A percentile compares a stretch with the other conserved stretches of the same genome.
Evolutionary conservation across 2,329 filamentous ascomycete species (phyloP).

Genomic region (Cryphonectria radicalis): DNA sequence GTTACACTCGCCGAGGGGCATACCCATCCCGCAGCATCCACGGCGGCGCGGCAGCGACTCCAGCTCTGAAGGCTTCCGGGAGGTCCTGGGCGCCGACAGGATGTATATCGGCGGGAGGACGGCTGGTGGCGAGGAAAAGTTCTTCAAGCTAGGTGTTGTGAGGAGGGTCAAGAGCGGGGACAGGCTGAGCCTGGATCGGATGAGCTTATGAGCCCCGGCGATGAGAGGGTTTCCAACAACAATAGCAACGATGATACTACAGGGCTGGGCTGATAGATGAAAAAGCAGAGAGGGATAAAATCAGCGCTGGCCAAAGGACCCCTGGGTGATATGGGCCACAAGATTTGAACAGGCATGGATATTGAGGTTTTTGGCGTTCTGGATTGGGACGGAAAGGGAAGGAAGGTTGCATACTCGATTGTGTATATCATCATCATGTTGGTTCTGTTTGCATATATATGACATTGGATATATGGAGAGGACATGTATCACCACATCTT

Average conservation of each 20-base stretch:
- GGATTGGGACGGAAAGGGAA: constrained; percentile 9
- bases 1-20: constrained; percentile 32
- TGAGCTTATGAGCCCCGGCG: constrained; percentile 66
- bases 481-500: neutral
- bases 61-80: constrained; percentile 75
- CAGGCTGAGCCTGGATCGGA: constrained; percentile 72
- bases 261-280: neutral
- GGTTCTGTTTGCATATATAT: neutral
- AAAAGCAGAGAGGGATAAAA: neutral
- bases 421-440: neutral
- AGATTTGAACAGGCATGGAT: neutral
- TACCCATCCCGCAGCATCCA: constrained; percentile 48
- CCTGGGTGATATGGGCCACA: neutral
- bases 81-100: constrained; percentile 73
- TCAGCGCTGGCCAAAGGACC: neutral
- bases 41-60: constrained; percentile 72
- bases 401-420: constrained; percentile 1
- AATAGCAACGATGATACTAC: neutral
- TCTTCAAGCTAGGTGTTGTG: constrained; percentile 80
- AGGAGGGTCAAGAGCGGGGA: constrained; percentile 74
- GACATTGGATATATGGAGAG: neutral
- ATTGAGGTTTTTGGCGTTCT: constrained; percentile 17
- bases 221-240: too few relatives aligned
- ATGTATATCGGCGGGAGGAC: constrained; percentile 83
- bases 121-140: constrained; percentile 76